Evolutionary conservation across 148 eudicot genomes (phyloP).

Genomic region (Fagopyrum tataricum): DNA sequence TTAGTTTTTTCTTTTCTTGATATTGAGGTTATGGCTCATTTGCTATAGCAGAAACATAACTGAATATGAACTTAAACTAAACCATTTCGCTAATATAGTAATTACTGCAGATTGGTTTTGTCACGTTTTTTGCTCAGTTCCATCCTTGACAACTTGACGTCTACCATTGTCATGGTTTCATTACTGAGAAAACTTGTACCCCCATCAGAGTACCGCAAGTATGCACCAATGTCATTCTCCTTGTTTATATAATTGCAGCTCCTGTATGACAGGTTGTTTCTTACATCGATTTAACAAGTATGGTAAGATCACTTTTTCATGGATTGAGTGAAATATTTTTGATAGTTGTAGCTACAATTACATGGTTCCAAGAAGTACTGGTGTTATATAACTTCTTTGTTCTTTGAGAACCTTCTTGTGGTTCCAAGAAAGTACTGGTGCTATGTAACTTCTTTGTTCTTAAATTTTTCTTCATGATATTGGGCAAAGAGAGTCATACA

Average conservation of each 20-base stretch:
- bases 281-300: background rate
- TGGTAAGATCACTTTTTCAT: background rate
- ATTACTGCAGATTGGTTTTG: conserved; percentile 83
- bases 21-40: background rate
- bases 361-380: too few species aligned
- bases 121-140: conserved; percentile 93
- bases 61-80: background rate
- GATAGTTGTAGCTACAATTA: background rate
- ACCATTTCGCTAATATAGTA: background rate
- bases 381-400: background rate
- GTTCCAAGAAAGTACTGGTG: background rate
- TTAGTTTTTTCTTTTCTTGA: background rate
- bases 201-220: conserved; percentile 95
- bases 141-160: conserved; percentile 92
- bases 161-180: conserved; percentile 97
- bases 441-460: background rate
- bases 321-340: background rate
- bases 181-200: conserved; percentile 84
- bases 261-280: background rate
- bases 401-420: background rate
- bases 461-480: background rate
- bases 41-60: background rate
- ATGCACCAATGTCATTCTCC: conserved; percentile 20
- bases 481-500: background rate
- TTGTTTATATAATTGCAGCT: conserved; percentile 3